These are phyloP conservation scores for Neospora caninum DNA, from an alignment of 169 alveolate species.

Conservation along the genomic window DNA sequence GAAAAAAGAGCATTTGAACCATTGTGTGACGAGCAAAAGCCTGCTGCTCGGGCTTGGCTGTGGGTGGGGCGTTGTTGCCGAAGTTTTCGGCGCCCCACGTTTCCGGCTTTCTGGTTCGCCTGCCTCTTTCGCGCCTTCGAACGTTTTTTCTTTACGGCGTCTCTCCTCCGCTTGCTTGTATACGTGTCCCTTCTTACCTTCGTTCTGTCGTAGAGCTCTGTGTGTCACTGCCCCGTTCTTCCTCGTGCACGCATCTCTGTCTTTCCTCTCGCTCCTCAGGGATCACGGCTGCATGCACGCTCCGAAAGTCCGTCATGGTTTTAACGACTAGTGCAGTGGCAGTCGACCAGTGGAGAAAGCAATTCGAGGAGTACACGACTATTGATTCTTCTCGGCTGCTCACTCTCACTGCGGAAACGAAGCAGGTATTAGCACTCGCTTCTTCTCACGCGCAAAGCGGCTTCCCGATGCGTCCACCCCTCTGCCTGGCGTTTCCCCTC, in stretches of 20 bases:
- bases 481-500: not conserved
- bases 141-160: too few species aligned
- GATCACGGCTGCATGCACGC: conserved; percentile 96
- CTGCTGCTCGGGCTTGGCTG: too few species aligned
- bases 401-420: conserved; percentile 95
- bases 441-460: too few species aligned
- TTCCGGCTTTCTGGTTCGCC: too few species aligned
- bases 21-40: too few species aligned
- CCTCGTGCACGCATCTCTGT: not conserved
- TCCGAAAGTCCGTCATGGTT: conserved; percentile 94
- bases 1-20: too few species aligned
- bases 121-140: too few species aligned
- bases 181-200: too few species aligned
- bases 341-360: conserved; percentile 92
- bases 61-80: too few species aligned
- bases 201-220: too few species aligned
- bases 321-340: conserved; percentile 83
- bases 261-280: conserved; percentile 71
- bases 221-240: not conserved
- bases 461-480: not conserved
- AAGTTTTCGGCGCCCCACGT: too few species aligned
- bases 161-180: too few species aligned
- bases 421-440: conserved; percentile 75
- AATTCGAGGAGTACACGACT: conserved; percentile 89
- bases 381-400: conserved; percentile 87